Conservation (phyloP, 139 green algal genomes). For the Chlamydomonas sphaeroides region DNA sequence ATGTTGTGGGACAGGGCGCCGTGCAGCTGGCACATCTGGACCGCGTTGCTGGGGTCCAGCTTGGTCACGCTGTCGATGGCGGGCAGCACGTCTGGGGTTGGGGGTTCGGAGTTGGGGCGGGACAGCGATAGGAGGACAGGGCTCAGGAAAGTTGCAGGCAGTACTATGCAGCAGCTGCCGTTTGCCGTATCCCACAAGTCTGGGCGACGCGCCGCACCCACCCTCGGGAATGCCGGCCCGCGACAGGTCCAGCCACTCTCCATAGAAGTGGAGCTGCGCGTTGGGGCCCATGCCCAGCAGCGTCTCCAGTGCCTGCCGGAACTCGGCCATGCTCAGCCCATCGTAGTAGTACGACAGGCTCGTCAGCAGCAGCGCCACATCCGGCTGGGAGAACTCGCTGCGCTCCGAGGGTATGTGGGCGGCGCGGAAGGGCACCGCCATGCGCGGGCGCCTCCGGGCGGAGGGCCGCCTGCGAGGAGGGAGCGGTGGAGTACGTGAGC, state of each 20-base stretch:
- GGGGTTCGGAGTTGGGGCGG: background rate
- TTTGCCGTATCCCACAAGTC: no score
- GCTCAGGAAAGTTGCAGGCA: no score
- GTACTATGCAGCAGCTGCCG: no score
- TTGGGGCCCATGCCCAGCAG: conserved; percentile 52
- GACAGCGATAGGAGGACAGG: no score
- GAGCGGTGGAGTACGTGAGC: no score
- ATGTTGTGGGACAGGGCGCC: conserved; percentile 62
- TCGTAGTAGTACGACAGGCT: conserved; percentile 58
- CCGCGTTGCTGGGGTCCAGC: conserved; percentile 63
- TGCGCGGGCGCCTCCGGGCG: no score
- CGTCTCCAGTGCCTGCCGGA: conserved; percentile 10
- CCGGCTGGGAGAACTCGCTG: conserved; percentile 67
- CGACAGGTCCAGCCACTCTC: conserved; percentile 47
- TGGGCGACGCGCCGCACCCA: background rate
- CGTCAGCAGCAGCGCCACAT: conserved; percentile 58
- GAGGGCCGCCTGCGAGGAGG: no score
- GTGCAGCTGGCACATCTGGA: conserved; percentile 51
- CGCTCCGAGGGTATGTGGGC: conserved; percentile 52
- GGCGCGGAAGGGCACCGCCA: conserved; percentile 64
- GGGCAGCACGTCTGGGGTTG: no score
- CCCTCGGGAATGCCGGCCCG: background rate
- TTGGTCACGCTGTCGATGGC: no score
- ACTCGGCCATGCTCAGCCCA: conserved; percentile 42
- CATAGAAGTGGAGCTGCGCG: conserved; percentile 39